Base-by-base conservation (phyloP, 768 basidiomycete species). In the Auricularia auricula-judae region DNA sequence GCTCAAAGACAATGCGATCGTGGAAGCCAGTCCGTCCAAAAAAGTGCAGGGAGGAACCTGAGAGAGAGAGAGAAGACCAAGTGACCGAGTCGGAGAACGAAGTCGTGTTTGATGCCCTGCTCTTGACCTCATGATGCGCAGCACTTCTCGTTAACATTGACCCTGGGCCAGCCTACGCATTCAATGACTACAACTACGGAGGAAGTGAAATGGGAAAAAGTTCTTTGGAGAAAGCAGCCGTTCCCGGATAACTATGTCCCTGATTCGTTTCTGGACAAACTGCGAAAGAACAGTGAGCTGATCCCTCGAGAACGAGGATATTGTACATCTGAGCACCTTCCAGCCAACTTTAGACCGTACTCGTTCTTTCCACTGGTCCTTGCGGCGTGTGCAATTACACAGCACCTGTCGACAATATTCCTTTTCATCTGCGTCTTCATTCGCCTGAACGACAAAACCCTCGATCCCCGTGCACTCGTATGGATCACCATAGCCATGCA, bases 231-330 rank as follows among this genome's bases (percentile, higher is more conserved):
- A 74, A 76, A 71, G 63, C 88, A 88, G 72, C 76, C 81, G 2
- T 87, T 82, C 72, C 87, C 91, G 36, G 95, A 97, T 75, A 93
- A 95, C 73, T 85, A 93, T 77, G 86, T 97, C 62, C 88, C 91
- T 5, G 79, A 51, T 4, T 80, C 85, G 4, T 97, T 97, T 75
- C 80, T 95, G 53, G 84, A 87, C 0, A 86, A 90, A 65, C 74
- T 97, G 68, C 81, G 83, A 70, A 86, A 77, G 72, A 95, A 94
- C 74, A 82, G 91, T 93, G 73, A 72, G 86, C 78, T 5, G 36
- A 42, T 21, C n/a, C 1, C 7, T 3, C 16, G 47, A 3, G 29
- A 36, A 5, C 35, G 21, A 23, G 21, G 35, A 14, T 29, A 29
- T 29, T 29, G 11, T 36, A 36, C 35, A 53, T n/a, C 10, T 12